phyloP scores from a whole-genome alignment of 2,329 filamentous ascomycete genomes.

The Arthrobotrys megalospora region DNA sequence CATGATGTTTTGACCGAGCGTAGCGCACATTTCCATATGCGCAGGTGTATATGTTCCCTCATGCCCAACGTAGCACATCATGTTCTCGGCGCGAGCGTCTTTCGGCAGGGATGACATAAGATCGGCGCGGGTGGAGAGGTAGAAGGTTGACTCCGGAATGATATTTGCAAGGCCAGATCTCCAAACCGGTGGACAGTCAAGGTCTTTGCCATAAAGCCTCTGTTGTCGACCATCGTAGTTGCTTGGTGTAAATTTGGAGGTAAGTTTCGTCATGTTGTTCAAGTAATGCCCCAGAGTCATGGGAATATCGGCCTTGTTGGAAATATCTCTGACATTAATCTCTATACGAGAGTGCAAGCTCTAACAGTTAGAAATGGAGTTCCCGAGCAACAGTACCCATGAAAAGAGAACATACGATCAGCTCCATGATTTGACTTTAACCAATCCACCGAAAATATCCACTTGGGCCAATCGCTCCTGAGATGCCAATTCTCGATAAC shows the following conservation, averaged over 20 bases:
- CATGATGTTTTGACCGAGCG: conserved; percentile 97
- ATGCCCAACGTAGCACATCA: conserved; percentile 98
- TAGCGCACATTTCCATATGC: conserved; percentile 98
- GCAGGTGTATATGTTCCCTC: conserved; percentile 97
- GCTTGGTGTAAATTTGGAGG: conserved; percentile 82
- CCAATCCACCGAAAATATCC: conserved; percentile 86
- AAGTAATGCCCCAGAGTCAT: conserved; percentile 93
- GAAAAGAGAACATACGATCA: conserved; percentile 74
- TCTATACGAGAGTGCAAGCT: conserved; percentile 70
- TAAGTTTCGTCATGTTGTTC: conserved; percentile 85
- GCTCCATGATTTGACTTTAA: conserved; percentile 82
- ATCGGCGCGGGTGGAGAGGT: conserved; percentile 90
- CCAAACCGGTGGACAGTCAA: conserved; percentile 93
- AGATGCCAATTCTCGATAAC: conserved; percentile 91
- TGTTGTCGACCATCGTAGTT: conserved; percentile 85
- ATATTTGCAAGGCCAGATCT: conserved; percentile 81
- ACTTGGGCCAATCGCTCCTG: conserved; percentile 75
- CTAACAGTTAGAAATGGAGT: conserved; percentile 32
- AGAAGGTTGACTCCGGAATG: conserved; percentile 87
- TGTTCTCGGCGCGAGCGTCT: conserved; percentile 91
- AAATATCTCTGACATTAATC: conserved; percentile 87
- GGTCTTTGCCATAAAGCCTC: conserved; percentile 94
- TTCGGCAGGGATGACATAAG: conserved; percentile 92
- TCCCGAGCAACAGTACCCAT: conserved; percentile 62
- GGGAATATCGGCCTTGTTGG: conserved; percentile 79